Conservation (phyloP, 2,329 filamentous ascomycete species). For the Akanthomyces lecanii region DNA sequence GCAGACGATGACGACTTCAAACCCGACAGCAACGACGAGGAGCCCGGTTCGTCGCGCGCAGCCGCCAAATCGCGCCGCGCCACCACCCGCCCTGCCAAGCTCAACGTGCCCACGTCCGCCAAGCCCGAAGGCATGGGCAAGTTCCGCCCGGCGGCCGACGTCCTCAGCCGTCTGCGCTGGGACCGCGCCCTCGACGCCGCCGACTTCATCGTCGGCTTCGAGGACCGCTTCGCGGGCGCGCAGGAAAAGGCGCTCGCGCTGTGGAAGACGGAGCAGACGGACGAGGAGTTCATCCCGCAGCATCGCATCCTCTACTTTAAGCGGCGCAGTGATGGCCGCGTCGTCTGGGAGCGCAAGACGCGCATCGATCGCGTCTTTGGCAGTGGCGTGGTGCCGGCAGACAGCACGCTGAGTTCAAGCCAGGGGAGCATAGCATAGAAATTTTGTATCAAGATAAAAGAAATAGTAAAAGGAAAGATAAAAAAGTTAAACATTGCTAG, state of each 20-base stretch:
- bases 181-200: constrained; percentile 48
- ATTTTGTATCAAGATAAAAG: neutral
- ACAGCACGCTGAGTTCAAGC: neutral
- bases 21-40: neutral
- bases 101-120: constrained; percentile 17
- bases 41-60: constrained; percentile 17
- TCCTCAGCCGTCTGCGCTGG: constrained; percentile 58
- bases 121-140: constrained; percentile 37
- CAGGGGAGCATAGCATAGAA: neutral
- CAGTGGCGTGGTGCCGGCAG: constrained; percentile 37
- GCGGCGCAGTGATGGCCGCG: constrained; percentile 43
- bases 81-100: constrained; percentile 12
- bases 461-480: neutral
- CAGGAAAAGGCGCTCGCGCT: constrained; percentile 49
- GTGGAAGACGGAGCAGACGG: constrained; percentile 59
- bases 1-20: neutral
- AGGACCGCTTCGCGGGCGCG: constrained; percentile 54
- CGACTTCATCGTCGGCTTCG: constrained; percentile 57
- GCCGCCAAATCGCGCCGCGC: constrained; percentile 11
- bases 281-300: constrained; percentile 64
- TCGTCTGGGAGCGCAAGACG: constrained; percentile 55
- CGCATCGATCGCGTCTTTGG: constrained; percentile 54
- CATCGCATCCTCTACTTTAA: constrained; percentile 61
- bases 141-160: constrained; percentile 54
- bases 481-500: neutral